phyloP scores from a whole-genome alignment of 495 filamentous ascomycete species.

The Neurospora hispaniola region DNA sequence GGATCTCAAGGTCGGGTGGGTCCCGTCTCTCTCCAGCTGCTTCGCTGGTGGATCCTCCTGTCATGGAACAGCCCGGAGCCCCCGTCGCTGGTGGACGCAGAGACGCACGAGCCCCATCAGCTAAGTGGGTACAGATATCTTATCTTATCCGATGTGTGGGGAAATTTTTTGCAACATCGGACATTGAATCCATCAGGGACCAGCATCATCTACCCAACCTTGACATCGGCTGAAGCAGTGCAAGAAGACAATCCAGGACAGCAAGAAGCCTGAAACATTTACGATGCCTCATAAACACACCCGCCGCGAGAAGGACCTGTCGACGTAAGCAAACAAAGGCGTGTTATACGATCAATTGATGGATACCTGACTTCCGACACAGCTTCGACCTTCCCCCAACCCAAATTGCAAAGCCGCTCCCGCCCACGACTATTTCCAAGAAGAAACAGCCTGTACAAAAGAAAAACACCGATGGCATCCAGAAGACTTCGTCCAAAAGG shows the following conservation, averaged over 20 bases:
- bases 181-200: neutral
- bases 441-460: conserved; percentile 19
- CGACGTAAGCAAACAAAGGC: conserved; percentile 21
- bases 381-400: conserved; percentile 70
- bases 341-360: neutral
- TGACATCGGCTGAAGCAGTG: neutral
- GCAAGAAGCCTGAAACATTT: neutral
- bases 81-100: too few species aligned
- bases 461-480: conserved; percentile 13
- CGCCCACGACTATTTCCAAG: conserved; percentile 37
- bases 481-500: conserved; percentile 25
- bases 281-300: conserved; percentile 84
- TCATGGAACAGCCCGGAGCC: neutral
- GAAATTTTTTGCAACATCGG: conserved; percentile 1
- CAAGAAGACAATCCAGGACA: conserved; percentile 2
- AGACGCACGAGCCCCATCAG: neutral
- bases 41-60: neutral
- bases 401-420: conserved; percentile 57
- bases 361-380: conserved; percentile 10
- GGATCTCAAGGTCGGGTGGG: neutral
- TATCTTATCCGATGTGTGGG: conserved; percentile 15
- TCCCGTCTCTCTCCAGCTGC: neutral
- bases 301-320: conserved; percentile 41
- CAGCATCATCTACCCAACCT: neutral
- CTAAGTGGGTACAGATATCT: neutral